Base-by-base conservation (phyloP, 768 basidiomycete genomes). In the Udeniomyces megalosporus region DNA sequence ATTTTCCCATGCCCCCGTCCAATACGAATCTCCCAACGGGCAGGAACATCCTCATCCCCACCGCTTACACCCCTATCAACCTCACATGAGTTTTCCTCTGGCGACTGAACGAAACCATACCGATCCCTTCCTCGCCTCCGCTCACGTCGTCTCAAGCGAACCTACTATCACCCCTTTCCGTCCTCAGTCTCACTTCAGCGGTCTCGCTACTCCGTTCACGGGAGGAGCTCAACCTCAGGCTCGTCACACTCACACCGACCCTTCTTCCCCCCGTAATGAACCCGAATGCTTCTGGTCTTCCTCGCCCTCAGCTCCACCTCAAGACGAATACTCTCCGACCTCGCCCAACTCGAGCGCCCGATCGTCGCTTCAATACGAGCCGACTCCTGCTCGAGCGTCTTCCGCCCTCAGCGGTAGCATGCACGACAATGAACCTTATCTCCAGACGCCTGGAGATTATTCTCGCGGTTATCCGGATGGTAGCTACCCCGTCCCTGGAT, bases 231-330 rank as follows among this genome's bases (percentile, higher is more conserved):
- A 17, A 17, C 17, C 50, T 26, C 26, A 52, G 5, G n/a, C 28
- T 52, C 24, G 26, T 26, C 50, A 31, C 5, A 12, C 29, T 14
- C 58, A 60, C 32, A 17, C 51, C 49, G 8, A 15, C 34, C 58
- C 50, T 14, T 52, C 48, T 10, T 42, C 38, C 38, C 50, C 58
- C 11, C 58, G 58, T 14, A 46, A 49, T 20, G 58, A 60, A 12
- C 45, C 45, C 14, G 58, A 60, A 12, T 60, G 58, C 49, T 60
- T 24, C 24, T 60, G 58, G 58, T 44, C 48, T 6, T 60, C 58
- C 12, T 60, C 58, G 12, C 58, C 58, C 15, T 60, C 58, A 2
- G 28, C 34, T 38, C 35, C 48, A 11, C 31, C 22, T n/a, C n/a
- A n/a, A 50, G 35, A 50, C 11, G 49, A 46, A 35, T 15, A 26